phyloP scores from a whole-genome alignment of 257 asterid species.

The Jacaranda mimosifolia region DNA sequence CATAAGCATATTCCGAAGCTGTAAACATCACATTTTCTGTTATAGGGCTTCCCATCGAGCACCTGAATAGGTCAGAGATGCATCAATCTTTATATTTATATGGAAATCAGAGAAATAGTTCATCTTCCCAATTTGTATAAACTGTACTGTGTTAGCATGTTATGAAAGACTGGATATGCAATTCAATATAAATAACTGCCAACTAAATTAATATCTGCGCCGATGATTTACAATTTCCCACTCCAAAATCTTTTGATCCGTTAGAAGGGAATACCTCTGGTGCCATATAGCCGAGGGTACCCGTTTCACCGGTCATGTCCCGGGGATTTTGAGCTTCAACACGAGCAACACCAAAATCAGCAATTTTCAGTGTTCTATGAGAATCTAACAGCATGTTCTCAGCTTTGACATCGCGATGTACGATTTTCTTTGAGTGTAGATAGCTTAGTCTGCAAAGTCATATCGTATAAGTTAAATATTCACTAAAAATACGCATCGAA shows the following conservation, averaged over 20 bases:
- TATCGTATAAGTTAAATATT: neutral
- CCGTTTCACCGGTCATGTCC: constrained; percentile 99
- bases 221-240: neutral
- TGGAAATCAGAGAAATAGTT: neutral
- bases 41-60: constrained; percentile 93
- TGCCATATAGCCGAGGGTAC: constrained; percentile 98
- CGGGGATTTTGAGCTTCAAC: constrained; percentile 94
- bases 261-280: constrained; percentile 71
- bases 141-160: neutral
- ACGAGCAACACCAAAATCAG: constrained; percentile 98
- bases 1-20: constrained; percentile 93
- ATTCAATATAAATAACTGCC: neutral
- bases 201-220: too few relatives aligned
- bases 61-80: constrained; percentile 54
- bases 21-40: constrained; percentile 94
- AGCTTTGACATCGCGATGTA: constrained; percentile 96
- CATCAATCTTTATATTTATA: neutral
- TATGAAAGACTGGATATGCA: neutral
- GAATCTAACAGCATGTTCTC: constrained; percentile 89
- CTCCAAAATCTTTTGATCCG: neutral
- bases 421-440: constrained; percentile 87
- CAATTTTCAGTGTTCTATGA: constrained; percentile 70
- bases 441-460: constrained; percentile 75
- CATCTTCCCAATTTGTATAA: neutral
- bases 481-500: neutral